A percentile compares a stretch with the other conserved stretches of the same genome.
Conservation (phyloP, 768 basidiomycete genomes). For the Mrakia blollopis region DNA sequence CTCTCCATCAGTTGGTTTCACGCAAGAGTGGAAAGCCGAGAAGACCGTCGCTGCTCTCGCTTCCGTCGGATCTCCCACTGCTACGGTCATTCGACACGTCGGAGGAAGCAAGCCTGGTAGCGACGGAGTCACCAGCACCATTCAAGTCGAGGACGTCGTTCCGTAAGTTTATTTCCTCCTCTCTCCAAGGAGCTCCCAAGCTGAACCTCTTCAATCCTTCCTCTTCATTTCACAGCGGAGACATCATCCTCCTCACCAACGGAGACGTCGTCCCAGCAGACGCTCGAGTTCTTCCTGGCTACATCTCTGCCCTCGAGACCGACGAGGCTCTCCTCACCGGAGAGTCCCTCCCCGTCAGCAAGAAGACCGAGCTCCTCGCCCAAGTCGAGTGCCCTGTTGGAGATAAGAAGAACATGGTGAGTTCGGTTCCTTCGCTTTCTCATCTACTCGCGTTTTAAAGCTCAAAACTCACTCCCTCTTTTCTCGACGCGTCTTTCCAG, state of each 20-base stretch:
- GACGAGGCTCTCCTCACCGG: conserved; percentile 56
- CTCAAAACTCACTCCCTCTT: background rate
- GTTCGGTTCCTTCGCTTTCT: background rate
- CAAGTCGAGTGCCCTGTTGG: conserved; percentile 46
- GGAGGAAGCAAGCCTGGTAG: conserved; percentile 24
- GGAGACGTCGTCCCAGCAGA: conserved; percentile 49
- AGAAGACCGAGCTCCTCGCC: conserved; percentile 44
- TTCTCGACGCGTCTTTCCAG: conserved; percentile 17
- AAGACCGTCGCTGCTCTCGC: conserved; percentile 48
- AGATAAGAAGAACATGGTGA: conserved; percentile 50
- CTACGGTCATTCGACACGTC: conserved; percentile 42
- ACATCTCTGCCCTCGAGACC: conserved; percentile 50
- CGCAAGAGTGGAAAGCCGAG: conserved; percentile 46
- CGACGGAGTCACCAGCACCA: conserved; percentile 34
- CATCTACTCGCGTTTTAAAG: too few relatives aligned
- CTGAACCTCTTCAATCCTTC: background rate
- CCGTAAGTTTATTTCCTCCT: conserved; percentile 32
- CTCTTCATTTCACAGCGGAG: conserved; percentile 40
- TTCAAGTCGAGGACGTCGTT: conserved; percentile 42
- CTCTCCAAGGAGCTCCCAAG: background rate
- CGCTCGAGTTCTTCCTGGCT: conserved; percentile 48
- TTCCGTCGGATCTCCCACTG: conserved; percentile 45
- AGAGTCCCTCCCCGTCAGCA: conserved; percentile 54
- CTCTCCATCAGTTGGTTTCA: conserved; percentile 38
- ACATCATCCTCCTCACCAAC: conserved; percentile 48